phyloP scores from a whole-genome alignment of 345 rosid species.

The Populus ilicifolia region DNA sequence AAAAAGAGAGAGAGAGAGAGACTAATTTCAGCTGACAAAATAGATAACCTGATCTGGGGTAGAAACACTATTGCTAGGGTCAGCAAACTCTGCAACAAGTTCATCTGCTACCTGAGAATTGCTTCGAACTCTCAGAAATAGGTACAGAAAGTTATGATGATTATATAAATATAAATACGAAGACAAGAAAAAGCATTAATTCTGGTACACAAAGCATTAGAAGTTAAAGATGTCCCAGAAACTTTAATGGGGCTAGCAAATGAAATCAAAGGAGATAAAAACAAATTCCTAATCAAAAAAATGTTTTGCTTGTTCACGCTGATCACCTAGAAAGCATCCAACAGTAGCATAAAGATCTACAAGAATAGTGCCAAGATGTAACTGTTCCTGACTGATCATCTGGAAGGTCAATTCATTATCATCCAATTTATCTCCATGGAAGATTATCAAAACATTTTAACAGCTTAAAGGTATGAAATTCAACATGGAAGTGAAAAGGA shows the following conservation, averaged over 20 bases:
- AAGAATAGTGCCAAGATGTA: neutral
- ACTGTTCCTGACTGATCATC: neutral
- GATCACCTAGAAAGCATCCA: neutral
- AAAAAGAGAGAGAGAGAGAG: neutral
- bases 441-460: neutral
- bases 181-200: neutral
- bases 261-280: neutral
- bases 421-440: neutral
- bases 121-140: slow-evolving; percentile 35
- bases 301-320: neutral
- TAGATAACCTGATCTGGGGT: slow-evolving; percentile 83
- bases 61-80: slow-evolving; percentile 63
- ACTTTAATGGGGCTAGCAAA: neutral
- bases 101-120: slow-evolving; percentile 93
- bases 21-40: neutral
- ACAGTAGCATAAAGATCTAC: neutral
- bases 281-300: neutral
- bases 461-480: neutral
- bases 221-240: neutral
- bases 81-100: slow-evolving; percentile 96
- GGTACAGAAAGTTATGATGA: slow-evolving; percentile 2
- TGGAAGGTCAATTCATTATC: neutral
- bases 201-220: neutral
- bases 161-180: neutral
- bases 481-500: neutral